A percentile compares a stretch with the other conserved stretches of the same genome.
Conservation (phyloP, 202 grass and related monocot genomes). For the Brachypodium distachyon region DNA sequence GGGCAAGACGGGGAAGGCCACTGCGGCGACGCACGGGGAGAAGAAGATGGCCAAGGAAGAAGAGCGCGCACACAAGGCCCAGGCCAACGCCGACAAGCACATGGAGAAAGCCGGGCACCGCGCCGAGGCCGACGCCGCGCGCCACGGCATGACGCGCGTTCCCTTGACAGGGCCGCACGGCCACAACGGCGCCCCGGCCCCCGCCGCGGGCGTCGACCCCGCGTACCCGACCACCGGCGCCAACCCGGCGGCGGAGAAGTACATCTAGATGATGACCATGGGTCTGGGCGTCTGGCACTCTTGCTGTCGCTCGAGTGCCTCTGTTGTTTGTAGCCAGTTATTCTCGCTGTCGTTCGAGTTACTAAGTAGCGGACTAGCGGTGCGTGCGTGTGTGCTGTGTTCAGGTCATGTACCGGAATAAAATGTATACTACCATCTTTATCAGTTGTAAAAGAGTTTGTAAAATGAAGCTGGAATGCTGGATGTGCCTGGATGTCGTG, state of each 20-base stretch:
- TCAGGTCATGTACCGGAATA: conserved; percentile 21
- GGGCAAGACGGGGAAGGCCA: conserved; percentile 53
- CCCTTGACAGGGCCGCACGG: conserved; percentile 40
- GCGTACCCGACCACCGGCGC: conserved; percentile 26
- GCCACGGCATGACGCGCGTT: conserved; percentile 38
- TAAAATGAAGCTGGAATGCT: too few species aligned
- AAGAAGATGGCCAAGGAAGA: conserved; percentile 56
- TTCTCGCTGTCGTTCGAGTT: background rate
- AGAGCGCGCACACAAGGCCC: conserved; percentile 42
- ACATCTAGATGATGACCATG: conserved; percentile 23
- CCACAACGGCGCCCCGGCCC: background rate
- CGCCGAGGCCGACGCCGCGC: conserved; percentile 21
- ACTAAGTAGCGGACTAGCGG: too few species aligned
- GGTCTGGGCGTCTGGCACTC: too few species aligned
- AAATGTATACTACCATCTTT: too few species aligned
- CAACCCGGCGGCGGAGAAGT: conserved; percentile 33
- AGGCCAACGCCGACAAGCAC: conserved; percentile 62
- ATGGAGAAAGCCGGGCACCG: conserved; percentile 73
- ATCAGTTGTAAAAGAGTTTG: too few species aligned
- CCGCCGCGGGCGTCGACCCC: conserved; percentile 9
- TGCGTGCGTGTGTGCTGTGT: background rate
- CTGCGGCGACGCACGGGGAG: conserved; percentile 53
- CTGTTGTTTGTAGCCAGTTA: background rate
- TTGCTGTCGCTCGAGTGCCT: background rate
- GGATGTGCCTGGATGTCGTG: too few species aligned